Evolutionary conservation across 2,329 filamentous ascomycete genomes (phyloP), one percentile per base, ranked within the genome.

Genomic region (Ceratocystis huliohia): DNA sequence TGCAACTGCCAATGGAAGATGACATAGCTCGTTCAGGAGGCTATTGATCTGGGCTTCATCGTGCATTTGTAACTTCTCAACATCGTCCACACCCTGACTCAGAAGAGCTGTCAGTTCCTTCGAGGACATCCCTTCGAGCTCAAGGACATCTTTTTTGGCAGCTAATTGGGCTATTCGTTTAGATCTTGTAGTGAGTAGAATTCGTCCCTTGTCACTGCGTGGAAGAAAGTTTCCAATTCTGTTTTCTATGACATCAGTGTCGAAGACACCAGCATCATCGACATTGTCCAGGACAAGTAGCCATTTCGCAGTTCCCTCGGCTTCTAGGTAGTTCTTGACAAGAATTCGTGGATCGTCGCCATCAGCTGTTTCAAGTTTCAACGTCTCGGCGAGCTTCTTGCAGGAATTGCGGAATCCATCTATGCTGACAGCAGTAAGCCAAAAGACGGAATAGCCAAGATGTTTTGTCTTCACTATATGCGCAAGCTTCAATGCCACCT

Each of bases 161-260:
- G n/a, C n/a, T n/a, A n/a, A n/a, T n/a, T n/a, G n/a, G n/a, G n/a
- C n/a, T n/a, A n/a, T n/a, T n/a, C n/a, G n/a, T n/a, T n/a, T n/a
- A 53, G 50, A 61, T 22, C 61, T 63, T 3, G 56, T 69, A n/a
- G 41, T 68, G 25, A 68, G 22, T 1, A 68, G 45, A 22, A 65
- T 63, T 10, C 28, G 53, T 25, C 67, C 65, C 1, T 68, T 65
- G 2, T 61, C 10, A 17, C 63, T 70, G 0, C 59, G 61, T 0
- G 75, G 76, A 4, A 78, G 69, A 68, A 72, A 72, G 3, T 73
- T 65, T 0, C 6, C 13, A 3, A 65, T 61, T 20, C 53, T 10
- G 30, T 33, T 1, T 6, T 48, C 7, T 5, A 33, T 33, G 30
- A 6, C 7, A 66, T 45, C 4, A 67, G 8, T 10, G 5, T 25